Conservation (phyloP, 192 early-diverging fungal genomes). For the Entomortierella beljakovae region DNA sequence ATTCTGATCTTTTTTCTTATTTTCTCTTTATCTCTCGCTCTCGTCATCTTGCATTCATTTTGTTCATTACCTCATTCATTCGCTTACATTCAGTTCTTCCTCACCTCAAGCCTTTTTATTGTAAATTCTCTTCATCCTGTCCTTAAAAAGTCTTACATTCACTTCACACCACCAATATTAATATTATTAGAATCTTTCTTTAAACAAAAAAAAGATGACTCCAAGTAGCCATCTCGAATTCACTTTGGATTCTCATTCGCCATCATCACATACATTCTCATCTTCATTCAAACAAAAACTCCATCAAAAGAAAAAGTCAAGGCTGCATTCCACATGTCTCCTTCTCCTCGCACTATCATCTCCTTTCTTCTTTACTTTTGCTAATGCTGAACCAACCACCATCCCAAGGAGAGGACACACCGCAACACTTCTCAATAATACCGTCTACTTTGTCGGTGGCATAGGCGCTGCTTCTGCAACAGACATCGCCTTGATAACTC, state of each 20-base stretch:
- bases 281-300: neutral
- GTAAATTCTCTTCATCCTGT: no score
- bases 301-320: neutral
- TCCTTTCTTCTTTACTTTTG: neutral
- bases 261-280: no score
- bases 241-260: no score
- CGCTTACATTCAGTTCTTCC: no score
- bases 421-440: slow-evolving; percentile 27
- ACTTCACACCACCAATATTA: no score
- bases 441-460: slow-evolving; percentile 41
- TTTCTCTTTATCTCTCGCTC: no score
- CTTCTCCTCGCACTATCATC: neutral
- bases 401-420: slow-evolving; percentile 17
- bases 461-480: neutral
- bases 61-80: neutral
- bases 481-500: neutral
- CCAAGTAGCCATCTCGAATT: no score
- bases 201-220: no score
- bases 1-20: no score
- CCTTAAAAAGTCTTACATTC: no score
- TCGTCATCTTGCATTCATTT: neutral
- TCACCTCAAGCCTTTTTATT: no score
- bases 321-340: neutral
- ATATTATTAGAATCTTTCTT: no score
- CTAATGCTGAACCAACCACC: neutral